Evolutionary conservation across 1,284 basidiomycete genomes (phyloP).

Genomic region (Ganoderma sinense): DNA sequence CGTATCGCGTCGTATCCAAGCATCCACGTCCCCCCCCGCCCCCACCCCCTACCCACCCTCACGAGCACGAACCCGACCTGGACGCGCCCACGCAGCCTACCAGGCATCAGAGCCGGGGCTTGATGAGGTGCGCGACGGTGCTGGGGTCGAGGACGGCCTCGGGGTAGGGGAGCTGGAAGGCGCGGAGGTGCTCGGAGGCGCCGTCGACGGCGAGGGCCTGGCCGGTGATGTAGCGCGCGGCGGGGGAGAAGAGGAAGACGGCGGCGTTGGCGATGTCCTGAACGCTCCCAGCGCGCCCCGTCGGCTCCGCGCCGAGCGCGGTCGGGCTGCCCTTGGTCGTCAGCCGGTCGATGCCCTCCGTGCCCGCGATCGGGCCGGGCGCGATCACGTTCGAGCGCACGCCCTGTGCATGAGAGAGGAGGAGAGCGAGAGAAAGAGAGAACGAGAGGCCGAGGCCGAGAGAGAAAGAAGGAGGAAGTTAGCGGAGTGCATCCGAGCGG

Average conservation of each 20-base stretch:
- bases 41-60: background rate
- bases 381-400: slow-evolving; percentile 93
- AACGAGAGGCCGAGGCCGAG: background rate
- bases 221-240: slow-evolving; percentile 85
- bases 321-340: background rate
- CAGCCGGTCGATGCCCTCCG: slow-evolving; percentile 74
- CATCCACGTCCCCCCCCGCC: background rate
- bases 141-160: slow-evolving; percentile 68
- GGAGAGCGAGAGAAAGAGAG: background rate
- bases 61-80: background rate
- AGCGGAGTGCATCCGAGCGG: background rate
- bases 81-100: too few species aligned
- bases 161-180: slow-evolving; percentile 67
- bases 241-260: slow-evolving; percentile 90
- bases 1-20: slow-evolving; percentile 1
- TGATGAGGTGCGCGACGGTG: slow-evolving; percentile 47
- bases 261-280: slow-evolving; percentile 84
- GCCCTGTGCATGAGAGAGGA: slow-evolving; percentile 50
- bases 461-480: background rate
- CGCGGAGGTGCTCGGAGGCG: slow-evolving; percentile 63
- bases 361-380: slow-evolving; percentile 86
- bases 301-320: slow-evolving; percentile 55
- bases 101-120: slow-evolving; percentile 43
- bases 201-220: slow-evolving; percentile 77
- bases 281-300: slow-evolving; percentile 73